Evolutionary conservation across 108 stramenopile genomes (phyloP).

Genomic region (Thalassiosira profunda): DNA sequence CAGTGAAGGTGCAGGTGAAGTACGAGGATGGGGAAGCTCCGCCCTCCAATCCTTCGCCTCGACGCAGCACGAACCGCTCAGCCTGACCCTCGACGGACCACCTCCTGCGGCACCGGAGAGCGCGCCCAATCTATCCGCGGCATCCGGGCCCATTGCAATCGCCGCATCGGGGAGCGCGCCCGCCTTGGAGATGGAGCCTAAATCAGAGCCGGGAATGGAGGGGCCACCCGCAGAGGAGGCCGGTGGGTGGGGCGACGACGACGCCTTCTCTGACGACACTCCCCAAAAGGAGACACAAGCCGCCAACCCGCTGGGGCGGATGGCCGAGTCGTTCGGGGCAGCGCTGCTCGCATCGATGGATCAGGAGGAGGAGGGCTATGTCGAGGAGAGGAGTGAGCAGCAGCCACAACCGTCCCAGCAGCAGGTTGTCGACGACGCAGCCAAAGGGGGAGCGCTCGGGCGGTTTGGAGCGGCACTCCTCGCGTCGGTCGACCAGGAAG

Average conservation of each 20-base stretch:
- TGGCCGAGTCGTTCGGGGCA: conserved; percentile 34
- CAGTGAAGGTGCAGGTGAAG: too few relatives aligned
- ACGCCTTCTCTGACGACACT: conserved; percentile 1
- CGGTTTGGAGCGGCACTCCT: conserved; percentile 38
- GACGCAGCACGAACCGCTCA: too few relatives aligned
- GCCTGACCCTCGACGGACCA: too few relatives aligned
- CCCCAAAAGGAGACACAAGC: neutral
- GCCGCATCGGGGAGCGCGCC: too few relatives aligned
- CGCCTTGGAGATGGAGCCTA: too few relatives aligned
- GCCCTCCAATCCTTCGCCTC: too few relatives aligned
- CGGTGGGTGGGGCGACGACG: conserved; percentile 19
- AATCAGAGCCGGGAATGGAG: too few relatives aligned
- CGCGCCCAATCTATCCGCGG: too few relatives aligned
- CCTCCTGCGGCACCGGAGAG: too few relatives aligned
- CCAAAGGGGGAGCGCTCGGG: neutral
- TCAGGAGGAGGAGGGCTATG: conserved; percentile 10
- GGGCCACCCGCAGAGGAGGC: neutral
- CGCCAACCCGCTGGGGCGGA: conserved; percentile 1
- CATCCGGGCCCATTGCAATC: too few relatives aligned
- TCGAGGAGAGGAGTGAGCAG: neutral
- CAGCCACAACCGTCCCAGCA: neutral
- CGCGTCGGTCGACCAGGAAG: conserved; percentile 34
- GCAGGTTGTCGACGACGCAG: neutral
- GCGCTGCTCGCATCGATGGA: conserved; percentile 42
- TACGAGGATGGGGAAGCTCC: too few relatives aligned